Evolutionary conservation across 179 eudicot genomes (phyloP).

Genomic region (Corrigiola litoralis): DNA sequence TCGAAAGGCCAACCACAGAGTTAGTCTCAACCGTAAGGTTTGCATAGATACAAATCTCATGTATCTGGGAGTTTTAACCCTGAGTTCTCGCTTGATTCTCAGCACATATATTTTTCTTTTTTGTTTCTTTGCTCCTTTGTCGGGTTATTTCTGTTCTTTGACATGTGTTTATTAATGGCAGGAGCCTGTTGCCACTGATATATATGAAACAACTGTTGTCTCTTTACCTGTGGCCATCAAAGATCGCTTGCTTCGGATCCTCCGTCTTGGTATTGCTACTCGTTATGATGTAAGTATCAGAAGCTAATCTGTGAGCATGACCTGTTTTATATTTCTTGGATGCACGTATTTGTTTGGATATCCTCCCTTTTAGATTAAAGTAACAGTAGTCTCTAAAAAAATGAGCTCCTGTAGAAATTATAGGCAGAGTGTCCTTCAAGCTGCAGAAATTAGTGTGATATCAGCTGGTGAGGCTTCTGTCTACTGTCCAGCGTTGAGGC

Average conservation of each 20-base stretch:
- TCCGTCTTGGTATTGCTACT: slow-evolving; percentile 72
- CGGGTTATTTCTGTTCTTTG: background rate
- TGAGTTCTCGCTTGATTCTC: no score
- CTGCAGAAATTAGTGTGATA: background rate
- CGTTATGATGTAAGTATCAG: slow-evolving; percentile 56
- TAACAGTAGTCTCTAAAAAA: background rate
- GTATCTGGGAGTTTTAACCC: no score
- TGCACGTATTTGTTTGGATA: background rate
- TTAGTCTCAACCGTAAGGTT: no score
- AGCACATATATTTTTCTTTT: no score
- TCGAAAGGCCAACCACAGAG: no score
- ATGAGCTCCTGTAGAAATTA: background rate
- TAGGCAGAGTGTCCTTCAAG: background rate
- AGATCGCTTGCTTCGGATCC: slow-evolving; percentile 67
- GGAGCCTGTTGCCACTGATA: slow-evolving; percentile 46
- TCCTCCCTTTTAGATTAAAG: background rate
- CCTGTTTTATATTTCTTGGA: background rate
- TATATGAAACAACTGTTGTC: slow-evolving; percentile 69
- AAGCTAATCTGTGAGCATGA: background rate
- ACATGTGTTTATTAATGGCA: slow-evolving; percentile 13
- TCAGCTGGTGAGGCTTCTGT: no score
- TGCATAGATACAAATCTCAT: no score
- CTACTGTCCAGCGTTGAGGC: no score
- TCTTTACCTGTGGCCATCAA: slow-evolving; percentile 50
- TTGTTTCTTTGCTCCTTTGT: no score